A percentile compares a stretch with the other conserved stretches of the same genome.
phyloP scores from a whole-genome alignment of 169 alveolate genomes.

The Eimeria tenella region DNA sequence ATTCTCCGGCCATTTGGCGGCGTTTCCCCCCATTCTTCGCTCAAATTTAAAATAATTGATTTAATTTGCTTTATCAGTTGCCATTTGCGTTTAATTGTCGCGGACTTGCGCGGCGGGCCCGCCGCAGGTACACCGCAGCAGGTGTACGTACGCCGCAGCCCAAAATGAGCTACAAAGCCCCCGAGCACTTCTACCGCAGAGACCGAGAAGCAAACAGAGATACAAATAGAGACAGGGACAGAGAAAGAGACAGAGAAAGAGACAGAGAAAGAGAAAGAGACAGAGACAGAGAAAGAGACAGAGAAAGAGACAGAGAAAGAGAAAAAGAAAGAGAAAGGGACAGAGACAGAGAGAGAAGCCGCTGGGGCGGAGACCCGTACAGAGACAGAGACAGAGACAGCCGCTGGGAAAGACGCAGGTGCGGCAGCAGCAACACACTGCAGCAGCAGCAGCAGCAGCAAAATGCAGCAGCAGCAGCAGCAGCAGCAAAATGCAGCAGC shows the following conservation, averaged over 20 bases:
- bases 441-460: too few relatives aligned
- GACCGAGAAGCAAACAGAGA: conserved; percentile 31
- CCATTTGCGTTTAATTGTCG: conserved; percentile 84
- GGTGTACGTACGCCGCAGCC: conserved; percentile 58
- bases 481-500: too few relatives aligned
- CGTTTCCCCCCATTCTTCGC: too few relatives aligned
- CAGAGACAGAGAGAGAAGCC: background rate
- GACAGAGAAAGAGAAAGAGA: conserved; percentile 75
- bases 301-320: conserved; percentile 43
- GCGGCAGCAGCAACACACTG: background rate
- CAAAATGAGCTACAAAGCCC: conserved; percentile 11
- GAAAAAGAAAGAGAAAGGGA: background rate
- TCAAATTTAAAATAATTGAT: too few relatives aligned
- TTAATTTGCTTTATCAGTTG: too few relatives aligned
- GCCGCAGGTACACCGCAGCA: conserved; percentile 97
- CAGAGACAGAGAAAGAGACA: conserved; percentile 45
- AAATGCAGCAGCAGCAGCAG: too few relatives aligned
- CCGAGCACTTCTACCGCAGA: background rate
- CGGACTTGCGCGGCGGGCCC: conserved; percentile 94
- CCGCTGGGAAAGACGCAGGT: background rate
- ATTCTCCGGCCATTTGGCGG: too few relatives aligned
- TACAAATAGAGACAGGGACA: conserved; percentile 57
- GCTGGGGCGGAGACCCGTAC: background rate
- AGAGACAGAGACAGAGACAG: conserved; percentile 17
- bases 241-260: conserved; percentile 73